Evolutionary conservation across 768 basidiomycete genomes (phyloP), one percentile per base, ranked within the genome.

Genomic region (Pleurotus tuoliensis): DNA sequence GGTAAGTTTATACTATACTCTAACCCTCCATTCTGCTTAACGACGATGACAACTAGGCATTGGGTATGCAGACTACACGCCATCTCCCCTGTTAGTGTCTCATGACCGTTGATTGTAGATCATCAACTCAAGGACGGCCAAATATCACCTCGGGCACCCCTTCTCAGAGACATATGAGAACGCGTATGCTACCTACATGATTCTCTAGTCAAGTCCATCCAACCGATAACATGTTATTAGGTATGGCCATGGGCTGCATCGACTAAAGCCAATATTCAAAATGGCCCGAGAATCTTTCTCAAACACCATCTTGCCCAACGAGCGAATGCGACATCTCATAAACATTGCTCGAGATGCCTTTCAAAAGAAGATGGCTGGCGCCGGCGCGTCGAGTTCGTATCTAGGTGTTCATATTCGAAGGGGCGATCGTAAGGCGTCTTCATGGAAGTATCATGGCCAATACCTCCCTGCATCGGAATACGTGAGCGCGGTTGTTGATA

Each of bases 131-230:
- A 76, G 78, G 43, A 88, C 87, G 6, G 82, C 86, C 4, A 82
- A 79, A 59, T 87, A 76, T 61, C 87, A 89, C 63, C 73, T 89
- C 25, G 79, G 81, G 3, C 76, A 83, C 62, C 67, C 57, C 3
- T 90, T 83, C 64, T 68, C 62, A 7, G 76, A 87, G 16, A 69
- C 78, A 46, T 89, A 83, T 62, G 82, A 87, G 64, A 74, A 90
- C 63, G 67, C 84, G 86, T 89, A 67, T 47, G 84, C 37, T 34
- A 4, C 8, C 40, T 15, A 8, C n/a, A 37, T 13, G 48, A 44
- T 18, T 27, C 34, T 22, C 24, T 49, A 8, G 8, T 30, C 7
- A 11, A 34, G 30, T 34, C 11, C 43, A 6, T 15, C n/a, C 58
- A 15, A 59, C 40, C 43, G 30, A 22, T 18, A 38, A 6, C 22